Conservation (phyloP, 163 green algal species). For the Prototheca cutis region DNA sequence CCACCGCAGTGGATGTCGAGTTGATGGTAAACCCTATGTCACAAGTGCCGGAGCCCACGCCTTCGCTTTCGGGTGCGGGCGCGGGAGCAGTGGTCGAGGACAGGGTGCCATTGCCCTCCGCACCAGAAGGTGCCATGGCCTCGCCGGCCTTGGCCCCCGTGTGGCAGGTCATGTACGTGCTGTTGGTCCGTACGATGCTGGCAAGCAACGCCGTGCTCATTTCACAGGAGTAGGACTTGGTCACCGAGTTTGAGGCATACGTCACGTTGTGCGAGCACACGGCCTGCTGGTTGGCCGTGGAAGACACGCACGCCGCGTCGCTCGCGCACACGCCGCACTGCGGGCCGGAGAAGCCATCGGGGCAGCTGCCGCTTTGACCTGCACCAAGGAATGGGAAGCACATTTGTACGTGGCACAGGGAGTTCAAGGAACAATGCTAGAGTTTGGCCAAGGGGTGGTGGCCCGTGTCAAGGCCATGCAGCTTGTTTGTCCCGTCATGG, state of each 20-base stretch:
- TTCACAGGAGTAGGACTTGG: conserved; percentile 23
- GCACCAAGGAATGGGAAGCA: too few relatives aligned
- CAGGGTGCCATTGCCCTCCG: neutral
- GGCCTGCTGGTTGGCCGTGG: conserved; percentile 6
- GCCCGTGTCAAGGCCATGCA: too few relatives aligned
- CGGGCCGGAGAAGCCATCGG: conserved; percentile 12
- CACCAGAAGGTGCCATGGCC: neutral
- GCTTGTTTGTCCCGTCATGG: too few relatives aligned
- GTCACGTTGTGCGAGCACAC: conserved; percentile 15
- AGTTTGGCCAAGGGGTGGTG: too few relatives aligned
- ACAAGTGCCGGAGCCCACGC: conserved; percentile 1
- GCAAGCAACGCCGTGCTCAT: neutral
- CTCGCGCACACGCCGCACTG: conserved; percentile 23
- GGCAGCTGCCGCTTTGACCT: conserved; percentile 16
- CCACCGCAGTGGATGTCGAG: neutral
- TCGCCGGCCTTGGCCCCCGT: conserved; percentile 7
- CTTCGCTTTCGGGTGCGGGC: neutral
- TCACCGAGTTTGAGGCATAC: conserved; percentile 3
- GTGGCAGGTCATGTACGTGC: conserved; percentile 15
- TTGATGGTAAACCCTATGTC: conserved; percentile 14
- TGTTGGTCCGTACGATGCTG: neutral
- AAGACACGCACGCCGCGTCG: conserved; percentile 13
- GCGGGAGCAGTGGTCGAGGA: neutral
- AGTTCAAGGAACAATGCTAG: too few relatives aligned
- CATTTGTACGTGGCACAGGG: too few relatives aligned